Evolutionary conservation across 768 basidiomycete genomes (phyloP), one percentile per base, ranked within the genome.

Genomic region (Baorangia bicolor): DNA sequence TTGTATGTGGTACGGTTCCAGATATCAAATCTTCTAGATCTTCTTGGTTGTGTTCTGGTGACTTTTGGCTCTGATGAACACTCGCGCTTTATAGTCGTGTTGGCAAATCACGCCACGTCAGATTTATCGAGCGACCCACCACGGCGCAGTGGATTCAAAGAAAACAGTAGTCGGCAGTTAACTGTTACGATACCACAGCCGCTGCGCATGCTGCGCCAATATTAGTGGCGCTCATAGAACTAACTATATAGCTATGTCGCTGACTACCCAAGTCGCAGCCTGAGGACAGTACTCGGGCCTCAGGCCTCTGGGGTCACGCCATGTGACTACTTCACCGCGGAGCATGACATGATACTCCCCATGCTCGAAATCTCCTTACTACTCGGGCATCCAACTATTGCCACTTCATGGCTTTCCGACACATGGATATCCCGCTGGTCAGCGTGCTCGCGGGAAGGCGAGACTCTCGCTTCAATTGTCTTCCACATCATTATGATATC

Each of bases 51-150:
- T 23, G 14, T 53, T 41, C 27, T 53, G 35, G 41, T 10, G 38
- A 23, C 9, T 25, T 35, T 18, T 39, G 25, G 7, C 35, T 30
- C 6, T 8, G 35, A 5, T 28, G 10, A 39, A 51, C 2, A 35
- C 20, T 20, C 10, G 33, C 18, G 27, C 25, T 60, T 66, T 65
- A 62, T 65, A 56, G 25, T 55, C 20, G 18, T 14, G 4, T 11
- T 18, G 2, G 9, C n/a, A 34, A 3, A n/a, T 38, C 40, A 16
- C 37, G 21, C 16, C 41, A 40, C 33, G 4, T 14, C 1, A n/a
- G 16, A 47, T 12, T 20, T 8, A 18, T 34, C 2, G 20, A 4
- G 18, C 2, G 25, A 18, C 20, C 4, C 2, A 31, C 30, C 12
- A 21, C 48, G 39, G 51, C 55, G 41, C 49, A 51, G 60, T 16